These are phyloP conservation scores for Boletus vinaceobasis DNA, from an alignment of 768 basidiomycete genomes.

Conservation along the genomic window DNA sequence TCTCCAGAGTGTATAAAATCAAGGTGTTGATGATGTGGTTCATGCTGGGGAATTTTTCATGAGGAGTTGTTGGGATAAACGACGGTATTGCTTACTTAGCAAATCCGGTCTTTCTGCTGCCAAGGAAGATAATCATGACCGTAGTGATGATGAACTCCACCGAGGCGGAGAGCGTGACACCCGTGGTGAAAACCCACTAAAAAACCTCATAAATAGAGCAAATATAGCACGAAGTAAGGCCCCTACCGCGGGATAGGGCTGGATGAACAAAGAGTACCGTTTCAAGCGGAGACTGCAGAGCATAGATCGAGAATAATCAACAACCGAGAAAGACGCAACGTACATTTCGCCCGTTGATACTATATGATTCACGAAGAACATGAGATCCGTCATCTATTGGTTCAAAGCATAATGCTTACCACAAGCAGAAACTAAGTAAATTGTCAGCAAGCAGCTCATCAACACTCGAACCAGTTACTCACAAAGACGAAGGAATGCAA, in stretches of 20 bases:
- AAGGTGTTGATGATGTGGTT: slow-evolving; percentile 47
- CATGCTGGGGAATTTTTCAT: slow-evolving; percentile 31
- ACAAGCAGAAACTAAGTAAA: slow-evolving; percentile 27
- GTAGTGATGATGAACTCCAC: slow-evolving; percentile 33
- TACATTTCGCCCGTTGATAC: slow-evolving; percentile 34
- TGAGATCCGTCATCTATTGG: background rate
- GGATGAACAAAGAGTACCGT: slow-evolving; percentile 30
- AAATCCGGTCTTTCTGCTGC: slow-evolving; percentile 31
- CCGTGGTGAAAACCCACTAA: slow-evolving; percentile 32
- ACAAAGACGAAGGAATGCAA: slow-evolving; percentile 34
- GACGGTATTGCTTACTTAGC: slow-evolving; percentile 15
- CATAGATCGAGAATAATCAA: background rate
- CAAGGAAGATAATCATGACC: slow-evolving; percentile 31
- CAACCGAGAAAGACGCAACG: background rate
- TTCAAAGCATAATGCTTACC: slow-evolving; percentile 11
- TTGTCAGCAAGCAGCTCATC: slow-evolving; percentile 1
- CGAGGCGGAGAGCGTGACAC: slow-evolving; percentile 32
- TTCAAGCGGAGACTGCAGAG: slow-evolving; percentile 23
- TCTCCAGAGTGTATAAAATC: slow-evolving; percentile 52
- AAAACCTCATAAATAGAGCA: background rate
- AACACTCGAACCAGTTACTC: slow-evolving; percentile 5
- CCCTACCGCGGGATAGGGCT: slow-evolving; percentile 29
- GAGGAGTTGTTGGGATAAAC: background rate
- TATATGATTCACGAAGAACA: background rate
- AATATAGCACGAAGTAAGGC: background rate